Evolutionary conservation across 2,329 filamentous ascomycete species (phyloP).

Genomic region (Bipolaris victoriae): DNA sequence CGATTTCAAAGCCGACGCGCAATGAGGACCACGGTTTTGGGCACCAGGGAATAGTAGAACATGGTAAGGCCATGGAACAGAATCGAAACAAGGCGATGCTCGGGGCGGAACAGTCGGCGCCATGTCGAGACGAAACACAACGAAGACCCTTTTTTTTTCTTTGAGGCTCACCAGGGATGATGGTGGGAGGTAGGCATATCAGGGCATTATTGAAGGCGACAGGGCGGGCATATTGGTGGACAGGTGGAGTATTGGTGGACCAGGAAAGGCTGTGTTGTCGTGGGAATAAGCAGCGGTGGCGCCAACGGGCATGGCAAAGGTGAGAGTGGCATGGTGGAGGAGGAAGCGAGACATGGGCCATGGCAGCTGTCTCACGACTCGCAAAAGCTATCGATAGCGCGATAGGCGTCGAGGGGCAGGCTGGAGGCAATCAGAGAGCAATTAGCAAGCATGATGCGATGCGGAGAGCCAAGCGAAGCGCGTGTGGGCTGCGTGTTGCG

Average conservation of each 20-base stretch:
- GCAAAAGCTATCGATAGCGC: conserved; percentile 19
- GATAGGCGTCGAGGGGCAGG: conserved; percentile 22
- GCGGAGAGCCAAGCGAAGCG: conserved; percentile 38
- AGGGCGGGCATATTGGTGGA: not conserved
- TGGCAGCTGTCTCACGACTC: conserved; percentile 2
- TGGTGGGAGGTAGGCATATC: not conserved
- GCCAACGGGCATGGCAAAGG: too few species aligned
- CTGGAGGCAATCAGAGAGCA: conserved; percentile 23
- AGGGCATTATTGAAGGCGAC: conserved; percentile 4
- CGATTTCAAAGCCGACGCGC: conserved; percentile 2
- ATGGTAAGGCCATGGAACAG: not conserved
- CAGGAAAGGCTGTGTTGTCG: not conserved
- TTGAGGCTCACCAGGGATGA: not conserved
- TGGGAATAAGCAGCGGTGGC: not conserved
- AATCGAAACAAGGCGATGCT: not conserved
- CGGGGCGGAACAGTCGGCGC: not conserved
- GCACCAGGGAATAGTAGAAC: not conserved
- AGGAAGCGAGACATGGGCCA: too few species aligned
- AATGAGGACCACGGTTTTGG: not conserved
- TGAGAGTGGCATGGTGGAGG: too few species aligned
- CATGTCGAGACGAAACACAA: not conserved
- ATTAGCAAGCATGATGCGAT: conserved; percentile 33
- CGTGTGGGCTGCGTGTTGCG: not conserved
- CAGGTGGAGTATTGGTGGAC: conserved; percentile 1
- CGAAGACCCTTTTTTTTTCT: conserved; percentile 1